These are phyloP conservation scores for Skeletonema marinoi DNA, from an alignment of 108 stramenopile genomes.

Conservation along the genomic window DNA sequence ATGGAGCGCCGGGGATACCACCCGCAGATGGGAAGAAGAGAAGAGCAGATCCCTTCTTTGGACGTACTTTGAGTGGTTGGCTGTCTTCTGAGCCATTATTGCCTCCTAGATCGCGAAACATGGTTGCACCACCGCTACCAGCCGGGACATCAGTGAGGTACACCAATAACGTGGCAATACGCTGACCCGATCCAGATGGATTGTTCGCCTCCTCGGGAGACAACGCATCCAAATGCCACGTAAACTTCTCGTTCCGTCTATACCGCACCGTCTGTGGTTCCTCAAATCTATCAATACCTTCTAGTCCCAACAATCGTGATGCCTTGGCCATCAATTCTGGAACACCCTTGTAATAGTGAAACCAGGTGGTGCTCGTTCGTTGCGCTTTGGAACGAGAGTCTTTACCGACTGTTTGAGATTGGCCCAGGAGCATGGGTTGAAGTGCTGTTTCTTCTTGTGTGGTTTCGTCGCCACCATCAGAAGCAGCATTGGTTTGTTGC, in stretches of 20 bases:
- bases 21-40: conserved; percentile 88
- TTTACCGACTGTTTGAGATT: conserved; percentile 83
- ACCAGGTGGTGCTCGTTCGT: conserved; percentile 83
- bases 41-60: conserved; percentile 78
- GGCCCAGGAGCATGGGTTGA: conserved; percentile 54
- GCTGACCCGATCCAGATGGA: conserved; percentile 60
- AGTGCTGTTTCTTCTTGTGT: background rate
- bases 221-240: conserved; percentile 86
- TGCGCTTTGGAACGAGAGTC: conserved; percentile 66
- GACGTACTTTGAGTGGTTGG: conserved; percentile 62
- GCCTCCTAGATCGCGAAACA: conserved; percentile 75
- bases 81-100: too few species aligned
- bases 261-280: conserved; percentile 87
- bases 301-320: conserved; percentile 69
- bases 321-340: conserved; percentile 84
- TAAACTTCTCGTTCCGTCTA: conserved; percentile 75
- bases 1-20: conserved; percentile 70
- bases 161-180: conserved; percentile 78
- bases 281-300: conserved; percentile 71
- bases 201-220: conserved; percentile 49
- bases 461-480: too few species aligned
- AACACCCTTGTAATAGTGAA: conserved; percentile 67
- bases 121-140: conserved; percentile 73
- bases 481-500: background rate
- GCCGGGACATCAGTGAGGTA: conserved; percentile 66